Base-by-base conservation (phyloP, 306 rosid genomes). In the Begonia masoniana region DNA sequence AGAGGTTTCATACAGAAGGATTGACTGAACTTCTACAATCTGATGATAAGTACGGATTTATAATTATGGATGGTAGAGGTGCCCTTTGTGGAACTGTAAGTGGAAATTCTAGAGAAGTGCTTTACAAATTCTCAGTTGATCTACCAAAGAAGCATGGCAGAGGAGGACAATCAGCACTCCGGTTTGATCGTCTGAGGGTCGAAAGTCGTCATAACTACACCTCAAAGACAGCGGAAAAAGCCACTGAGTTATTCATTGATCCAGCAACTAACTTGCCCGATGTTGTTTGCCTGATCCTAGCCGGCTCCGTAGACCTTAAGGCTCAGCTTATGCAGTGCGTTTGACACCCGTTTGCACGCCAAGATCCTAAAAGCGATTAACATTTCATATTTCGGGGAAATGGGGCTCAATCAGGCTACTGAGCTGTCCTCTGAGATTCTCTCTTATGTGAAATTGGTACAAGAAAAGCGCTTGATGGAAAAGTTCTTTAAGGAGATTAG, bases 261-360 rank as follows among this genome's bases (percentile, higher is more conserved):
- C 74, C 85, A 41, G 76, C 74, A 13, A 75, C 82, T 4, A 79
- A 75, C 66, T 81, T 74, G 42, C 78, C 85, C 51, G 75, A 75
- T 66, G 85, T 79, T 54, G 1, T 71, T 2, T 81, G 85, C 51
- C 70, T 79, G 16, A 79, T 79, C 50, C 78, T 79, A 47, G 85
- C 85, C 12, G 81, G 81, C 49, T 79, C 85, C 43, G 85, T 78
- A 10, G 85, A 79, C 65, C 75, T 75, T 75, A 79, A 79, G 57
- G 72, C 81, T n/a, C 73, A 79, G 74, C 71, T 79, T 54, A 75
- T 81, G n/a, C 78, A 79, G 69, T 79, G 72, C 66, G 85, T 75
- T 79, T 16, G 85, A 79, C 61, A 78, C 81, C 19, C 85, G 76
- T 14, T 45, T 79, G 54, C 78, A 61, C n/a, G 85, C 74, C 13